Conservation (phyloP, 2,329 filamentous ascomycete genomes). For the Stagonosporopsis rhizophila region DNA sequence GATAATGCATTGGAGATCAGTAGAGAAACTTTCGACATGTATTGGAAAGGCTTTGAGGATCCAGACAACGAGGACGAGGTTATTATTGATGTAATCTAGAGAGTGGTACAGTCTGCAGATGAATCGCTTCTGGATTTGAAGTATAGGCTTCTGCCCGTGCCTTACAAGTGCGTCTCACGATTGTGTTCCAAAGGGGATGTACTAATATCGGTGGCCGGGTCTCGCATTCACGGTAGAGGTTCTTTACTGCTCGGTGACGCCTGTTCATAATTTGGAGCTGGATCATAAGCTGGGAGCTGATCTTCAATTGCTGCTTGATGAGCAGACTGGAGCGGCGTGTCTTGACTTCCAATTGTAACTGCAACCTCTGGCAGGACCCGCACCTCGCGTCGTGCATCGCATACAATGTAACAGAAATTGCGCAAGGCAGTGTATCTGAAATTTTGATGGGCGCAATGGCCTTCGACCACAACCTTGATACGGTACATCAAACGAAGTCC, state of each 20-base stretch:
- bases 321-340: background rate
- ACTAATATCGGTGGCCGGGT: too few relatives aligned
- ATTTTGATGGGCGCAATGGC: background rate
- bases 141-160: too few relatives aligned
- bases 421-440: background rate
- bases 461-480: background rate
- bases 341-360: background rate
- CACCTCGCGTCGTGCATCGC: background rate
- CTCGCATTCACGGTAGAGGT: background rate
- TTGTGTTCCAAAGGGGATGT: too few relatives aligned
- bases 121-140: too few relatives aligned
- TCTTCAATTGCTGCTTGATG: background rate
- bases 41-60: slow-evolving; percentile 22
- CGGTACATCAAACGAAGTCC: background rate
- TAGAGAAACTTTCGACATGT: slow-evolving; percentile 18
- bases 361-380: background rate
- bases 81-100: slow-evolving; percentile 8
- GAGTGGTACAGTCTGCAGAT: background rate
- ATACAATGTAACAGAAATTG: background rate
- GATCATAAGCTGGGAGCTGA: background rate
- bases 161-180: too few relatives aligned
- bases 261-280: background rate
- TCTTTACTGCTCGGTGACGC: background rate
- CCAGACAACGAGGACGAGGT: slow-evolving; percentile 16
- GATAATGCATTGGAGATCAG: slow-evolving; percentile 19